Percentiles rank a stretch among this genome's conserved stretches.
Evolutionary conservation across 75 land plant genomes (phyloP).

Genomic region (Picea sitchensis): DNA sequence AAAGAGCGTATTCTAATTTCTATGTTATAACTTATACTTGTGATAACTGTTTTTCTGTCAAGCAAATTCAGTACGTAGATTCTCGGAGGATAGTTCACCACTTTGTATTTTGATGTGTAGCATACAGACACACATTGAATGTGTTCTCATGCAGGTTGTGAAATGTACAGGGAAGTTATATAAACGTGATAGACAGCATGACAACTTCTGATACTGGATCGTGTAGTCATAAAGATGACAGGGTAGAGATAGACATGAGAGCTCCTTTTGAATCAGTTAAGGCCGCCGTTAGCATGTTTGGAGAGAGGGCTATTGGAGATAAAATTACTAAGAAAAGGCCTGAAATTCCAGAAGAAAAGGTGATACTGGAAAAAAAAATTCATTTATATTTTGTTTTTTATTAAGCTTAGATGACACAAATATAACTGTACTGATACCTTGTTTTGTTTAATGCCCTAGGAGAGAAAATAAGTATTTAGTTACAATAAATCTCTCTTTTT

Average conservation of each 20-base stretch:
- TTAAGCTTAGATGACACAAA: background rate
- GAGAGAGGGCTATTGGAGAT: slow-evolving; percentile 21
- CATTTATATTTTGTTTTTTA: background rate
- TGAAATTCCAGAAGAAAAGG: slow-evolving; percentile 35
- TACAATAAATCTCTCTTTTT: background rate
- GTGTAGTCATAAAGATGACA: slow-evolving; percentile 10
- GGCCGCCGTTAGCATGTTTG: slow-evolving; percentile 34
- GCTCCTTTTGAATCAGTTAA: slow-evolving; percentile 37
- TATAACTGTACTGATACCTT: background rate
- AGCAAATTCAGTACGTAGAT: background rate
- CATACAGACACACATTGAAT: background rate
- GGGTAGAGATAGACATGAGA: slow-evolving; percentile 20
- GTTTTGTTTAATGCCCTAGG: background rate
- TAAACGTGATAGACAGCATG: background rate
- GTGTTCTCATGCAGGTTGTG: background rate
- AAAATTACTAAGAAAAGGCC: slow-evolving; percentile 31
- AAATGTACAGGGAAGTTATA: background rate
- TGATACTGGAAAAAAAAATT: background rate
- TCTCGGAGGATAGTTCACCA: background rate
- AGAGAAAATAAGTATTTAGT: background rate
- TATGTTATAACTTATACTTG: background rate
- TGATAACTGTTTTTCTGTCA: background rate
- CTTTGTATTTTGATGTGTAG: background rate
- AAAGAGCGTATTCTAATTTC: background rate
- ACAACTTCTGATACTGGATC: slow-evolving; percentile 10